Evolutionary conservation across 2,329 filamentous ascomycete genomes (phyloP).

Genomic region (Alternaria dauci): DNA sequence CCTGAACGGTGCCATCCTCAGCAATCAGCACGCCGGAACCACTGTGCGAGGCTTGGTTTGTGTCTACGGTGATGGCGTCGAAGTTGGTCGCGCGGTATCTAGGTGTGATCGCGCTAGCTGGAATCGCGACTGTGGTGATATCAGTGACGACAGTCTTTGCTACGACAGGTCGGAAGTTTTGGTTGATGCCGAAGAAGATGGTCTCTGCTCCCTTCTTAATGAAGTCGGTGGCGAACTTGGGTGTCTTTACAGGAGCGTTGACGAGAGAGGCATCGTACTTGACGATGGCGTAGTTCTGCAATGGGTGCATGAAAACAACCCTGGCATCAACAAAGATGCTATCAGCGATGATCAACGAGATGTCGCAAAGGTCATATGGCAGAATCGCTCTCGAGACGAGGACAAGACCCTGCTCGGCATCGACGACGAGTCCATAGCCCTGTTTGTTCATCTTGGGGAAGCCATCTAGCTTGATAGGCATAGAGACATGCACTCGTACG

Average conservation of each 20-base stretch:
- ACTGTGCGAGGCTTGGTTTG: constrained; percentile 87
- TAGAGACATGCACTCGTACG: constrained; percentile 88
- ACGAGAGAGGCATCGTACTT: constrained; percentile 94
- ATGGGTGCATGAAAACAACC: constrained; percentile 92
- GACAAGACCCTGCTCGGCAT: constrained; percentile 94
- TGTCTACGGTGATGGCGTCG: constrained; percentile 96
- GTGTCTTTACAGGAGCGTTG: constrained; percentile 91
- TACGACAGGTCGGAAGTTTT: constrained; percentile 91
- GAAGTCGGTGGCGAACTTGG: constrained; percentile 78
- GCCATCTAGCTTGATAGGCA: constrained; percentile 97
- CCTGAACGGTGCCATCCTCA: constrained; percentile 90
- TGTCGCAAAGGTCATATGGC: constrained; percentile 95
- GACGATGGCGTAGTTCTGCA: constrained; percentile 96
- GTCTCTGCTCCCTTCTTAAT: constrained; percentile 94
- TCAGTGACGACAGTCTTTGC: constrained; percentile 95
- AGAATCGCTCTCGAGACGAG: constrained; percentile 94
- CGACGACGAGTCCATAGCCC: constrained; percentile 96
- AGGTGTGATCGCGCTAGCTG: constrained; percentile 88
- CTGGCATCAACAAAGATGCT: constrained; percentile 94
- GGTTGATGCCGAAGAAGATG: constrained; percentile 98
- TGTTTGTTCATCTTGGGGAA: constrained; percentile 94
- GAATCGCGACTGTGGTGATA: constrained; percentile 95
- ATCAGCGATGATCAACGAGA: constrained; percentile 94
- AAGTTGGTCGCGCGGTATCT: constrained; percentile 95
- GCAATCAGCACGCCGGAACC: constrained; percentile 91